Evolutionary conservation across 768 basidiomycete genomes (phyloP).

Genomic region (Pleurotus djamor): DNA sequence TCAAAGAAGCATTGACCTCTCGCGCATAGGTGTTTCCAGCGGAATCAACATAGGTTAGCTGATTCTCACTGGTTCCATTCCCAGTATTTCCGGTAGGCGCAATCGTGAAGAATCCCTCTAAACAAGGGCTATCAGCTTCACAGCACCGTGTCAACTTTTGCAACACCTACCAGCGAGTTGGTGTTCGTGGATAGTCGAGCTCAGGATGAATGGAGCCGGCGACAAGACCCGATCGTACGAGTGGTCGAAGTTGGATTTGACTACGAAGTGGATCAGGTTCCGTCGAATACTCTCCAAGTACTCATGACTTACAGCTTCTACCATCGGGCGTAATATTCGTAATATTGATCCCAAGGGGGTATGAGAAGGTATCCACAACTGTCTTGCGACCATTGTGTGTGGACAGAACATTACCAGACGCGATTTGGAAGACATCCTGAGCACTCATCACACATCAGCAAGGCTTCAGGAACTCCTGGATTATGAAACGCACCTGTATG

Average conservation of each 20-base stretch:
- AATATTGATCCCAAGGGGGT: constrained; percentile 45
- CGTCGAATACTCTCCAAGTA: neutral
- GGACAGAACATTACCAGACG: constrained; percentile 32
- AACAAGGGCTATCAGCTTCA: neutral
- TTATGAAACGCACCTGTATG: constrained; percentile 28
- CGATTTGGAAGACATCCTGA: constrained; percentile 40
- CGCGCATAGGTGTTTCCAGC: constrained; percentile 63
- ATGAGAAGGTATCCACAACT: constrained; percentile 40
- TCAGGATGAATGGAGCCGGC: constrained; percentile 57
- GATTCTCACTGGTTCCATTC: constrained; percentile 71
- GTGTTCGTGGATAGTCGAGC: constrained; percentile 54
- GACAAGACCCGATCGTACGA: constrained; percentile 59
- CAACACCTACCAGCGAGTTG: constrained; percentile 53
- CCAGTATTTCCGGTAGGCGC: constrained; percentile 48
- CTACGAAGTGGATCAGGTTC: constrained; percentile 27
- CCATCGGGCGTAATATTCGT: constrained; percentile 29
- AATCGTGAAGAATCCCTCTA: constrained; percentile 50
- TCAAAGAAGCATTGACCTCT: constrained; percentile 56
- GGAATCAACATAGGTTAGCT: constrained; percentile 57
- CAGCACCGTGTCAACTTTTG: neutral
- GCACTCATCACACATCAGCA: neutral
- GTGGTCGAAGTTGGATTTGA: constrained; percentile 58
- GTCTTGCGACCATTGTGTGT: constrained; percentile 38
- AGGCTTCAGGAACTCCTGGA: neutral
- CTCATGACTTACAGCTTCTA: constrained; percentile 29